Base-by-base conservation (phyloP, 495 filamentous ascomycete genomes). In the Immersiella caudata region DNA sequence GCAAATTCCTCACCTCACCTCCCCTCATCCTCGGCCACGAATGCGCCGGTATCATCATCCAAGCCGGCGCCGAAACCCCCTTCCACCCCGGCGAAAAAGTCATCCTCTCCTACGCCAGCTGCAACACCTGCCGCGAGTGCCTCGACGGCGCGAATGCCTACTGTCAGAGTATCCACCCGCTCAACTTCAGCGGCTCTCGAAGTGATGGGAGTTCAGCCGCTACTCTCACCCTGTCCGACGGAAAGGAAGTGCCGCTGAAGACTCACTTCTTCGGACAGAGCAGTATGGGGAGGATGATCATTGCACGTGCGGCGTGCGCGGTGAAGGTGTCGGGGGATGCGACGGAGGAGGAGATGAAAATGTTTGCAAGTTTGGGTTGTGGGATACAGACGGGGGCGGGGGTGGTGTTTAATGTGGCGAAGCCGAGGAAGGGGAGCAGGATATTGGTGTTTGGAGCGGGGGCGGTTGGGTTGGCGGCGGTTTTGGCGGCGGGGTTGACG, bases 11-110 rank as follows among this genome's bases (percentile, higher is more conserved):
- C 35, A 20, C n/a, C 57, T 2, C 11, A 7, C 67, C 67, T 21
- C 67, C 67, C 25, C 22, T 69, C 27, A 65, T 69, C 62, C 67
- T 69, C 22, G 67, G 67, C 26, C 67, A 69, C 52, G 67, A 69
- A 56, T 27, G 27, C 50, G 50, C 67, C n/a, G 75, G 67, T n/a
- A 65, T 27, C 0, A 46, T 69, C 21, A 26, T 66, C 4, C 27
- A 46, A 12, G 57, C 35, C 22, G 62, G 63, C 27, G 1, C 20
- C 16, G 54, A 11, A 0, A 29, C 24, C 6, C 16, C 51, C 4
- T 40, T 64, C 22, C 57, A 18, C 24, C 27, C 40, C 49, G 67
- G 67, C 26, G 67, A 69, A 57, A 66, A 62, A 22, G 67, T 69
- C 21, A 52, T 66, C 14, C 67, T 69, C 1, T 69, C 67, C 5